A percentile compares a stretch with the other conserved stretches of the same genome.
These are phyloP conservation scores for Alnus rubra DNA, from an alignment of 306 rosid species.

Conservation along the genomic window DNA sequence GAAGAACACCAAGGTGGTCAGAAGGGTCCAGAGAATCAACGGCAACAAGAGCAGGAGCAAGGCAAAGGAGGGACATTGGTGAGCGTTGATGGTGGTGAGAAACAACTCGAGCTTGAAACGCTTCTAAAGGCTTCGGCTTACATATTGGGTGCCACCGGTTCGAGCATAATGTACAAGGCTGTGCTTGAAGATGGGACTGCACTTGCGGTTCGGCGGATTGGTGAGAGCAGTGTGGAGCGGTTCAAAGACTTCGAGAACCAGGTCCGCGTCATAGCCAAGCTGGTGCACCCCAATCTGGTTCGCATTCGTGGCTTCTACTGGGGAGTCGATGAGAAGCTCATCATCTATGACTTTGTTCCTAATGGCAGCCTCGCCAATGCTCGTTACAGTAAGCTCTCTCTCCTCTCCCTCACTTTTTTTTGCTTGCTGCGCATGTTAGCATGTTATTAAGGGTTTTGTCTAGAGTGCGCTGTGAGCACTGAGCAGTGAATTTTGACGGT, in stretches of 20 bases:
- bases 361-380: slow-evolving; percentile 94
- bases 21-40: slow-evolving; percentile 31
- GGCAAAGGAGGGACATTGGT: slow-evolving; percentile 70
- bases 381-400: slow-evolving; percentile 75
- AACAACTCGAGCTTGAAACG: slow-evolving; percentile 74
- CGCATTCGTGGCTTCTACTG: slow-evolving; percentile 89
- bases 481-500: slow-evolving; percentile 40
- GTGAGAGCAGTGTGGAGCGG: slow-evolving; percentile 73
- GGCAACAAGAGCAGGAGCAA: slow-evolving; percentile 30
- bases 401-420: neutral
- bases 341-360: slow-evolving; percentile 90
- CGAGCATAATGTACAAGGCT: slow-evolving; percentile 95
- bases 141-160: slow-evolving; percentile 87
- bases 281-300: slow-evolving; percentile 86
- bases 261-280: slow-evolving; percentile 64
- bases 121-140: slow-evolving; percentile 85
- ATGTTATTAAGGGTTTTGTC: neutral
- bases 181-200: slow-evolving; percentile 84
- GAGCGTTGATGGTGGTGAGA: slow-evolving; percentile 77
- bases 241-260: slow-evolving; percentile 87
- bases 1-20: slow-evolving; percentile 11
- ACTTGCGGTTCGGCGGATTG: slow-evolving; percentile 86
- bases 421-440: slow-evolving; percentile 31
- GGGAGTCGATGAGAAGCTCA: slow-evolving; percentile 85
- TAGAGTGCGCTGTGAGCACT: slow-evolving; percentile 21